Base-by-base conservation (phyloP, 2,329 filamentous ascomycete species). In the Epichloe elymi region DNA sequence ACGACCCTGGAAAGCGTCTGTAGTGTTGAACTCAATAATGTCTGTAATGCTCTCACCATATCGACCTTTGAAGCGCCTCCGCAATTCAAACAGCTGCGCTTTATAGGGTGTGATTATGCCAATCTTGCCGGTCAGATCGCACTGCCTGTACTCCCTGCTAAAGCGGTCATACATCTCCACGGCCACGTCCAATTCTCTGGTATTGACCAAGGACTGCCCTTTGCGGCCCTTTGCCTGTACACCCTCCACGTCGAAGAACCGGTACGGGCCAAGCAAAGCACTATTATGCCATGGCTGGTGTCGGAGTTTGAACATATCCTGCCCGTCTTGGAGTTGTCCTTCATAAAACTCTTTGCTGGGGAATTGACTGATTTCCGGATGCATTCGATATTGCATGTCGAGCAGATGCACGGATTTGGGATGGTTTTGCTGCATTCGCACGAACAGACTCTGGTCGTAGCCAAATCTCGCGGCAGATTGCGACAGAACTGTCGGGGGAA, bases 361-460 rank as follows among this genome's bases (percentile, higher is more conserved):
- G 66, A 96, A 98, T 49, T 74, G 67, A 66, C 89, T 95, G 64
- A 98, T 98, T 58, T 93, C 88, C 0, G 94, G 93, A 69, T 98
- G 93, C 94, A 98, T 98, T 68, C 93, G 93, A 65, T 98, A 98
- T 64, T 98, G 93, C 51, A 86, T 93, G 63, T 97, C 91, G n/a
- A 98, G 80, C 26, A 98, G 75, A 70, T 98, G 91, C 15, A 98
- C 83, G 57, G 94, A 85, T 35, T 86, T 74, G 1, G 88, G 87
- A 60, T 91, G 84, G 56, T 96, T 96, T 60, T 83, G 83, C 64
- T 97, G 93, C 91, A 98, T 98, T 36, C 93, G 86, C 50, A 97
- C 93, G 71, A 98, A 98, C 68, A 98, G 73, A 76, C 88, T 95
- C 70, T 98, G 93, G 63, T 97, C 91, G 68, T 97, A 98, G 57